phyloP scores from a whole-genome alignment of 305 asterid genomes.

The Euphrasia arctica region DNA sequence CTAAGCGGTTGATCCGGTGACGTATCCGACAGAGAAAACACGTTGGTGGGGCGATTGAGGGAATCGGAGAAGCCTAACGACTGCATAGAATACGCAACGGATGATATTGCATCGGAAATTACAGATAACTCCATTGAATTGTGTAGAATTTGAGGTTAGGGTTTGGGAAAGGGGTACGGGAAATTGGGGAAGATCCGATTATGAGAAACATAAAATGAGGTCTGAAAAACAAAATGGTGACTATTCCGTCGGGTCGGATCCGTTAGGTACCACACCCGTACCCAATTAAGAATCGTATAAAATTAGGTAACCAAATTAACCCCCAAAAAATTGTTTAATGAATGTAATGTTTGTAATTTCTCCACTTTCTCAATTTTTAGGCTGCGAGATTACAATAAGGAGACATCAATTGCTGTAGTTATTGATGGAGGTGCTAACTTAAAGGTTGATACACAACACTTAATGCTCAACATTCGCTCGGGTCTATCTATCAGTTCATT shows the following conservation, averaged over 20 bases:
- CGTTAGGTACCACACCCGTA: no score
- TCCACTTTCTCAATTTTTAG: background rate
- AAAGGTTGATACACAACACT: conserved; percentile 60
- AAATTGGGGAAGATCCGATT: conserved; percentile 25
- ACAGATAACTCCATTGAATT: conserved; percentile 57
- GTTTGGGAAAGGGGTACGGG: conserved; percentile 16
- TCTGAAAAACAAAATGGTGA: conserved; percentile 24
- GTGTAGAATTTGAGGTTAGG: conserved; percentile 24
- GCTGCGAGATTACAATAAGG: no score
- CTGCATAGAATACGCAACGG: conserved; percentile 45
- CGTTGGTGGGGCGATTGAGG: conserved; percentile 38
- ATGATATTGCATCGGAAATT: conserved; percentile 53
- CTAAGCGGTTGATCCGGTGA: conserved; percentile 44
- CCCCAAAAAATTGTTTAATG: no score
- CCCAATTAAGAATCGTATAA: no score
- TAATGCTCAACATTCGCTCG: conserved; percentile 56
- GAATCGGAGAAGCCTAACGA: conserved; percentile 41
- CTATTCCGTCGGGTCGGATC: no score
- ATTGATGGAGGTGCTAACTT: conserved; percentile 64
- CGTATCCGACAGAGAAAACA: conserved; percentile 42
- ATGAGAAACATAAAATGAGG: conserved; percentile 17
- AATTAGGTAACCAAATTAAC: no score
- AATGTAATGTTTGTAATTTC: no score
- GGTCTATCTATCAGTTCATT: conserved; percentile 84
- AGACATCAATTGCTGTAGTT: conserved; percentile 62